phyloP scores from a whole-genome alignment of 2,329 filamentous ascomycete species.

The Dothistroma pini region DNA sequence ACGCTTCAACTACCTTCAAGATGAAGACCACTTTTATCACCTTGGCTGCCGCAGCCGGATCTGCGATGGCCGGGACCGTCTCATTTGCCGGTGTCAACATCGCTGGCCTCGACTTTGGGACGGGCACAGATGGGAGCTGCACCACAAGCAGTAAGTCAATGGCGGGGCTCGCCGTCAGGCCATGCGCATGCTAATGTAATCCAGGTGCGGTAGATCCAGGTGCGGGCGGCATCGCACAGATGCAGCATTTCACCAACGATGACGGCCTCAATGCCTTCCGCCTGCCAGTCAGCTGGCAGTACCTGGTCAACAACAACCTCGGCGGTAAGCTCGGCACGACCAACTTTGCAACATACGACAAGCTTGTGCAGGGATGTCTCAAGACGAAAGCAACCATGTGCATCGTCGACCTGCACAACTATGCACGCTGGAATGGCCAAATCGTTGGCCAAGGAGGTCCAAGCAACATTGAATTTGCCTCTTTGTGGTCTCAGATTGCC shows the following conservation, averaged over 20 bases:
- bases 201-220: constrained; percentile 34
- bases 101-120: constrained; percentile 35
- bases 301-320: constrained; percentile 27
- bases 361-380: constrained; percentile 31
- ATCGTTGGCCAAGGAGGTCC: constrained; percentile 66
- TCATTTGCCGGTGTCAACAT: constrained; percentile 34
- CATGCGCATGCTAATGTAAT: background rate
- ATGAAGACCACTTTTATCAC: constrained; percentile 26
- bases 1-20: constrained; percentile 16
- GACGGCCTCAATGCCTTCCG: constrained; percentile 56
- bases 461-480: constrained; percentile 55
- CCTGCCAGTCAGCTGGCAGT: constrained; percentile 46
- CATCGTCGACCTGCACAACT: constrained; percentile 34
- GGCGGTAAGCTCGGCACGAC: constrained; percentile 27
- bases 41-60: constrained; percentile 20
- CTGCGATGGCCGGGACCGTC: constrained; percentile 25
- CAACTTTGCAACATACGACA: constrained; percentile 30
- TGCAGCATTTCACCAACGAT: constrained; percentile 56
- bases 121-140: constrained; percentile 13
- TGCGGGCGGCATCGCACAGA: constrained; percentile 40
- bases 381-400: constrained; percentile 37
- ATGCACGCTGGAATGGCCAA: constrained; percentile 48
- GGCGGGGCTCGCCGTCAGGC: background rate
- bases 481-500: constrained; percentile 56
- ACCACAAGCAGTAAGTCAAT: background rate